Conservation (phyloP, 78 protist species). For the Dictyostelium discoideum region dicty_2.7 NC_007091.3:3477001-3477500, state of each 20-base stretch:
- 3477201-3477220: not conserved
- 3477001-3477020: conserved; percentile 20
- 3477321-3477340: no score
- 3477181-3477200: not conserved
- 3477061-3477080: not conserved
- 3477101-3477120: not conserved
- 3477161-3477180: not conserved
- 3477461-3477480: no score
- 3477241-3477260: not conserved
- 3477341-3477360: not conserved
- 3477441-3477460: no score
- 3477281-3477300: no score
- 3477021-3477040: not conserved
- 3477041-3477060: not conserved
- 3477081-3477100: not conserved
- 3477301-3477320: not conserved
- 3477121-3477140: not conserved
- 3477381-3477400: no score
- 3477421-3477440: not conserved
- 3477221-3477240: no score
- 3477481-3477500: no score
- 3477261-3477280: no score
- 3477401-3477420: no score
- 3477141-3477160: not conserved
- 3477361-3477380: no score